Percentiles rank a stretch among this genome's conserved stretches.
Conservation (phyloP, 768 basidiomycete genomes). For the Amanita rimosa region DNA sequence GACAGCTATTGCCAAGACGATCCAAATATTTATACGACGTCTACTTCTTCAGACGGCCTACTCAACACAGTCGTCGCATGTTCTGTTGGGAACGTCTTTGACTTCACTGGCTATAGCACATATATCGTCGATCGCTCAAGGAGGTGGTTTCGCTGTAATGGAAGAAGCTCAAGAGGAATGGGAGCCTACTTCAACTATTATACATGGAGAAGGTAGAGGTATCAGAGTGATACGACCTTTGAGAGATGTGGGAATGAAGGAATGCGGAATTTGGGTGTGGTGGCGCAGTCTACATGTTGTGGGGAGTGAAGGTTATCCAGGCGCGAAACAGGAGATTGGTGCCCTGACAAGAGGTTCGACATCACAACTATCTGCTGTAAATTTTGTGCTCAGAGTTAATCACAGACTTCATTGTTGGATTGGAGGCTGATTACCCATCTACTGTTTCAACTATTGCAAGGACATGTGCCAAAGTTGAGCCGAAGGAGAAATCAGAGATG, state of each 20-base stretch:
- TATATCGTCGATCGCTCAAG: constrained; percentile 66
- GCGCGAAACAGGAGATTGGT: constrained; percentile 47
- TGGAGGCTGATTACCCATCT: constrained; percentile 78
- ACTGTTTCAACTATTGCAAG: constrained; percentile 78
- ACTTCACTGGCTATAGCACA: constrained; percentile 67
- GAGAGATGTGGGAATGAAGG: constrained; percentile 34
- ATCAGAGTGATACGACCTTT: constrained; percentile 58
- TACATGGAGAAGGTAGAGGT: background rate
- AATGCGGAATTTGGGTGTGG: constrained; percentile 7
- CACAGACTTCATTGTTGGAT: constrained; percentile 66
- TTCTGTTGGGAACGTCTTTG: constrained; percentile 70
- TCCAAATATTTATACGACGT: constrained; percentile 52
- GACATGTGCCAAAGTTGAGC: constrained; percentile 68
- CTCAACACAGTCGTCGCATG: constrained; percentile 52
- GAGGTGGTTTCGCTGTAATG: constrained; percentile 58
- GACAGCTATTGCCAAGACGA: constrained; percentile 50
- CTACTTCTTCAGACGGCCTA: constrained; percentile 59
- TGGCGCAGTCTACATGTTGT: constrained; percentile 11
- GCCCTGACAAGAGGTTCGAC: constrained; percentile 57
- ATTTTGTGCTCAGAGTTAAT: background rate
- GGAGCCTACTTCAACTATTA: constrained; percentile 18
- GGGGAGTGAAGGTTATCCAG: constrained; percentile 33
- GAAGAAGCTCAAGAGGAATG: constrained; percentile 70
- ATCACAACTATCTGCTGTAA: background rate
- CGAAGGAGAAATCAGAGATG: constrained; percentile 41